Conservation (phyloP, 1,284 basidiomycete genomes). For the Pseudozyma flocculosa region DNA sequence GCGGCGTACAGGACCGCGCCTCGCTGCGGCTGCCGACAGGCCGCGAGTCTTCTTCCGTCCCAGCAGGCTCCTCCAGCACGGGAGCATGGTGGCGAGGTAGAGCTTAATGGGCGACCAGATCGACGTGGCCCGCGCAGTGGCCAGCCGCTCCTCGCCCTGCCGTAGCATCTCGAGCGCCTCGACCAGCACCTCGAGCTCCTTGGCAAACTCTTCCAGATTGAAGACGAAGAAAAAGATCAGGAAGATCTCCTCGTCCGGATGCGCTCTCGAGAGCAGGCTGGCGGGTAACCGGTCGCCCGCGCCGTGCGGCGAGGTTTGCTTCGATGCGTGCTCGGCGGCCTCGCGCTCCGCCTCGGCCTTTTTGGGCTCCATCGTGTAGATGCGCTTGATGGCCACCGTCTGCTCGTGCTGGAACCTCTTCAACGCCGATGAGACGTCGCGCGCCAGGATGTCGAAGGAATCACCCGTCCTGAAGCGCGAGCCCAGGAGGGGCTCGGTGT, state of each 20-base stretch:
- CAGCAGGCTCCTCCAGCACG: slow-evolving; percentile 20
- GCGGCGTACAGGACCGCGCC: slow-evolving; percentile 10
- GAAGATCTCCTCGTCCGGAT: slow-evolving; percentile 48
- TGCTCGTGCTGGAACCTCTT: slow-evolving; percentile 48
- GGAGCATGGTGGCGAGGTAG: slow-evolving; percentile 10
- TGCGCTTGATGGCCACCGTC: slow-evolving; percentile 46
- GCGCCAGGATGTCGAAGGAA: slow-evolving; percentile 35
- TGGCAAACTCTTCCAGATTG: slow-evolving; percentile 51
- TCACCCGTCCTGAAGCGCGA: slow-evolving; percentile 12
- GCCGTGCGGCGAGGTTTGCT: too few relatives aligned
- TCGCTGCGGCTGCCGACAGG: slow-evolving; percentile 42
- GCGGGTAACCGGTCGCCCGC: slow-evolving; percentile 1
- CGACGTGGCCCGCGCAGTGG: slow-evolving; percentile 23
- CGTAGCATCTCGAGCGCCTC: slow-evolving; percentile 36
- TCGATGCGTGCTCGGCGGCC: background rate
- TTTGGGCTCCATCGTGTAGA: slow-evolving; percentile 50
- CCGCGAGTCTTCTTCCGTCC: slow-evolving; percentile 34
- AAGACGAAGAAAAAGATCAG: slow-evolving; percentile 54
- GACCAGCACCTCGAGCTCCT: slow-evolving; percentile 36
- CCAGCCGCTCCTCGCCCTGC: slow-evolving; percentile 32
- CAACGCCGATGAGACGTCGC: slow-evolving; percentile 35
- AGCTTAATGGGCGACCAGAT: slow-evolving; percentile 19
- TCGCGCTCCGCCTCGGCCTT: slow-evolving; percentile 7
- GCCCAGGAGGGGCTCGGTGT: background rate
- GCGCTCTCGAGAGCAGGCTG: background rate